Percentiles rank a stretch among this genome's conserved stretches.
These are phyloP conservation scores for Yamadazyma sp. DNA, from an alignment of 805 yeast genomes.

Conservation along the genomic window DNA sequence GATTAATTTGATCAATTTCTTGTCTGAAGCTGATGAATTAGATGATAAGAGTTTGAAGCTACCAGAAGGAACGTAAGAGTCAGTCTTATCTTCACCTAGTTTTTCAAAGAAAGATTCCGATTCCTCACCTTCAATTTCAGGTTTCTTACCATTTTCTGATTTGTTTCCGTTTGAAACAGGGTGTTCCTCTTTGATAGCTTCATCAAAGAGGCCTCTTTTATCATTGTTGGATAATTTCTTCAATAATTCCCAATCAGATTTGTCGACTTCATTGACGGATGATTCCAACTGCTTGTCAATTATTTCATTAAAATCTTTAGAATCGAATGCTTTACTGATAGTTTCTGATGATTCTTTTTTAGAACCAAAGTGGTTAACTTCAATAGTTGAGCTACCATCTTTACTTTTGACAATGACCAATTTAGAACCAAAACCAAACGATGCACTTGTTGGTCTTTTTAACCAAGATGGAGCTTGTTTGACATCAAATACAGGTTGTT, in stretches of 20 bases:
- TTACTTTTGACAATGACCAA: conserved; percentile 55
- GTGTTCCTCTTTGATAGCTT: conserved; percentile 14
- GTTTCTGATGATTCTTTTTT: conserved; percentile 35
- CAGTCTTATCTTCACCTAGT: conserved; percentile 22
- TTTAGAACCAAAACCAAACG: conserved; percentile 94
- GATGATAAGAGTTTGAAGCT: conserved; percentile 40
- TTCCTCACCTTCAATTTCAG: conserved; percentile 9
- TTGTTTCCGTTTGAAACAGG: conserved; percentile 9
- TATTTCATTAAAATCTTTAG: conserved; percentile 51
- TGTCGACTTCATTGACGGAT: conserved; percentile 27
- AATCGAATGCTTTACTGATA: conserved; percentile 56
- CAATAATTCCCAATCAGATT: conserved; percentile 66
- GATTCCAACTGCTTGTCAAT: conserved; percentile 48
- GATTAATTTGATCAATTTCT: conserved; percentile 37
- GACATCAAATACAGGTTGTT: conserved; percentile 67
- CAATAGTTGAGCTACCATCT: conserved; percentile 38
- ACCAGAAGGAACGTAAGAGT: conserved; percentile 49
- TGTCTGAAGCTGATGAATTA: conserved; percentile 40
- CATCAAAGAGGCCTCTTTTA: conserved; percentile 45
- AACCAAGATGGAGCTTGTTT: conserved; percentile 92
- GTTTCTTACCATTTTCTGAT: not conserved
- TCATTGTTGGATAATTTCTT: conserved; percentile 50
- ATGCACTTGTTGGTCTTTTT: conserved; percentile 64
- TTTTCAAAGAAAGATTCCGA: conserved; percentile 39
- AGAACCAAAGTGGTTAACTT: conserved; percentile 40